Conservation (phyloP, 2,329 filamentous ascomycete species). For the Hyphodiscus sp. region DNA sequence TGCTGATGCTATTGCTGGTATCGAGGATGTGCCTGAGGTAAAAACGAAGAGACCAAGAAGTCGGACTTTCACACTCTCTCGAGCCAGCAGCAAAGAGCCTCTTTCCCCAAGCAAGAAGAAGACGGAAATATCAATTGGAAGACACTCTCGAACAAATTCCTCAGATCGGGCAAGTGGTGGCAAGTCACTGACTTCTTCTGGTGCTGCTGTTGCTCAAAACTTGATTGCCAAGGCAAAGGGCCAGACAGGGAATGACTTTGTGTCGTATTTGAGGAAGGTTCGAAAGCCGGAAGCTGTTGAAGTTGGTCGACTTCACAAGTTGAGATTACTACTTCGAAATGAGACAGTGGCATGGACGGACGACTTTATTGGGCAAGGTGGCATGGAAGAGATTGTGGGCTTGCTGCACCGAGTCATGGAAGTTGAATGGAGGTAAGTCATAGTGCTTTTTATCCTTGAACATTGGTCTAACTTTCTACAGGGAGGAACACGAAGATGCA, state of each 20-base stretch:
- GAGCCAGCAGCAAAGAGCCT: slow-evolving; percentile 42
- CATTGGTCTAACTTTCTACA: slow-evolving; percentile 31
- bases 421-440: slow-evolving; percentile 83
- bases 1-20: slow-evolving; percentile 33
- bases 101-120: slow-evolving; percentile 71
- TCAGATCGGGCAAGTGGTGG: slow-evolving; percentile 62
- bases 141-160: slow-evolving; percentile 66
- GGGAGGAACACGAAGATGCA: slow-evolving; percentile 92
- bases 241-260: slow-evolving; percentile 74
- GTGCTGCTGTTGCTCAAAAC: slow-evolving; percentile 48
- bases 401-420: slow-evolving; percentile 88
- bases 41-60: slow-evolving; percentile 58
- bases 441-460: slow-evolving; percentile 34
- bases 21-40: slow-evolving; percentile 28
- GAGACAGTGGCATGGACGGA: slow-evolving; percentile 97
- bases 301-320: slow-evolving; percentile 91
- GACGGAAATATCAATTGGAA: slow-evolving; percentile 53
- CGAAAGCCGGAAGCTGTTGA: slow-evolving; percentile 79
- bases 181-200: slow-evolving; percentile 46
- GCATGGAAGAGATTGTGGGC: slow-evolving; percentile 85
- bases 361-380: slow-evolving; percentile 79
- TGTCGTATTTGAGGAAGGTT: slow-evolving; percentile 74
- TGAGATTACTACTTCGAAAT: slow-evolving; percentile 81
- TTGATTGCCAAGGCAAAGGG: slow-evolving; percentile 65
- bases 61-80: slow-evolving; percentile 60